A percentile compares a stretch with the other conserved stretches of the same genome.
phyloP scores from a whole-genome alignment of 495 filamentous ascomycete species.

The Sordaria brevicollis region DNA sequence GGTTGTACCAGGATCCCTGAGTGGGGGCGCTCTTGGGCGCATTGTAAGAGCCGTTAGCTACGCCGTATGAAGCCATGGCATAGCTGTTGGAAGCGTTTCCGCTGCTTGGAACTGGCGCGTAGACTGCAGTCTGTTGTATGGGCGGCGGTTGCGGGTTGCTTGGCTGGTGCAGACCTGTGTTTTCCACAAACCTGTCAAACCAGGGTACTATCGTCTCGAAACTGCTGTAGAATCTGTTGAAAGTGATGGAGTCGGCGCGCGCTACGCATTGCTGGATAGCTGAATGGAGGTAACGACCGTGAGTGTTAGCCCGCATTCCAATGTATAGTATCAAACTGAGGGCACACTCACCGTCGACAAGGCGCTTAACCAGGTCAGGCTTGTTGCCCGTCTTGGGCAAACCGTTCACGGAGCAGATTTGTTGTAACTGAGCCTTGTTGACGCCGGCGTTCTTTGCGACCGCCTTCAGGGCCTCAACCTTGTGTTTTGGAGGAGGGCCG shows the following conservation, averaged over 20 bases:
- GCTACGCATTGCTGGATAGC: conserved; percentile 10
- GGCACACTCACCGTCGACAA: conserved; percentile 51
- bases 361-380: conserved; percentile 61
- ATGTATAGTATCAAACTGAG: background rate
- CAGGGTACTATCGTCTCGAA: conserved; percentile 12
- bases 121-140: conserved; percentile 1
- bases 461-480: conserved; percentile 29
- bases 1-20: background rate
- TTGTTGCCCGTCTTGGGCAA: conserved; percentile 73
- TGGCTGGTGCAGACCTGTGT: background rate
- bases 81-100: conserved; percentile 1
- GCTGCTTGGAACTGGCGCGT: background rate
- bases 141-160: background rate
- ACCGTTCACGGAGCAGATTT: conserved; percentile 58
- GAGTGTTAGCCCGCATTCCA: background rate
- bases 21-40: background rate
- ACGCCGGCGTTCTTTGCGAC: conserved; percentile 21
- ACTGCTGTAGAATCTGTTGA: conserved; percentile 12
- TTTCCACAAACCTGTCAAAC: conserved; percentile 2
- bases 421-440: conserved; percentile 63
- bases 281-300: background rate
- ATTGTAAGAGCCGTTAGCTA: background rate
- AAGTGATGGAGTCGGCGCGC: conserved; percentile 3
- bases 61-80: conserved; percentile 6
- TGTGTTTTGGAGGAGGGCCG: conserved; percentile 13